Evolutionary conservation across 257 asterid species (phyloP).

Genomic region (Voacanga thouarsii): DNA sequence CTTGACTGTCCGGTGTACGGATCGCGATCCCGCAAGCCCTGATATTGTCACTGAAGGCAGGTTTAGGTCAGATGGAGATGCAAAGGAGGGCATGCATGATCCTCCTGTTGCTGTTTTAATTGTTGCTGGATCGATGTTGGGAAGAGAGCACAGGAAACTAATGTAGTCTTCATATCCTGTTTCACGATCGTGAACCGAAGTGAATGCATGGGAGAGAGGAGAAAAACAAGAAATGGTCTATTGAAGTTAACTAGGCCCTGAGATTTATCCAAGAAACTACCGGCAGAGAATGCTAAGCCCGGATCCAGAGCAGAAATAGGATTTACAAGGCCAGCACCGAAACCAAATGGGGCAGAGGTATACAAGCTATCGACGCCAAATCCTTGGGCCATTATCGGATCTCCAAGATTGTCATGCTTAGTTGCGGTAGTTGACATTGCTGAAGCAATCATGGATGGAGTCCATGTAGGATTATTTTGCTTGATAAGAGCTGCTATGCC

Average conservation of each 20-base stretch:
- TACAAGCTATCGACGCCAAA: conserved; percentile 39
- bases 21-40: conserved; percentile 54
- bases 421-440: conserved; percentile 88
- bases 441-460: conserved; percentile 85
- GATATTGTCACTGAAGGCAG: conserved; percentile 78
- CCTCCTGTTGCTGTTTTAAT: conserved; percentile 68
- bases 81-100: conserved; percentile 46
- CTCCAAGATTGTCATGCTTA: conserved; percentile 71
- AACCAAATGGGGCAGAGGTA: conserved; percentile 80
- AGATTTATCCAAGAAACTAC: conserved; percentile 25
- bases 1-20: conserved; percentile 46
- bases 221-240: neutral
- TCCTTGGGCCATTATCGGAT: conserved; percentile 84
- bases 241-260: neutral
- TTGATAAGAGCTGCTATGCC: conserved; percentile 88
- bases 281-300: conserved; percentile 67
- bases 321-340: conserved; percentile 79
- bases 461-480: conserved; percentile 71
- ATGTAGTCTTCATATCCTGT: conserved; percentile 72
- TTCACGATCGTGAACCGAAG: conserved; percentile 14
- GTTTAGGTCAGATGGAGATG: conserved; percentile 69
- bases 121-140: conserved; percentile 49
- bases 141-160: conserved; percentile 74
- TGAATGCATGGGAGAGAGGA: neutral
- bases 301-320: conserved; percentile 70